These are phyloP conservation scores for Geotrichum candidum DNA, from an alignment of 1,139 yeast species.

Conservation along the genomic window DNA sequence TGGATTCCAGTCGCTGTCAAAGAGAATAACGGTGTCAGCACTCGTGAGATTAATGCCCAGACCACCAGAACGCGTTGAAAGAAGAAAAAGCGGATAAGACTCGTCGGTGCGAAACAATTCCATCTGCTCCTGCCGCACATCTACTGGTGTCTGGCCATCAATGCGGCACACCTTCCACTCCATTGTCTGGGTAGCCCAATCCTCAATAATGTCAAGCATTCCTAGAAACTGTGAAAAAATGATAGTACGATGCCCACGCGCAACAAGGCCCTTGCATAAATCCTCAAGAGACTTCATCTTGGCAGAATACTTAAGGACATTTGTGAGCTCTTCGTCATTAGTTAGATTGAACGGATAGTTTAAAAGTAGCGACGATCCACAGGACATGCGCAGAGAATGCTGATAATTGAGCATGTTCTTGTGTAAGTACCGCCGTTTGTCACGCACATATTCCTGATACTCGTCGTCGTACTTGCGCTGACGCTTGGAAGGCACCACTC, in stretches of 20 bases:
- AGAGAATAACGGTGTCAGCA: constrained; percentile 84
- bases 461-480: neutral
- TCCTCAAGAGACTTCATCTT: constrained; percentile 79
- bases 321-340: constrained; percentile 37
- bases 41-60: constrained; percentile 79
- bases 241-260: constrained; percentile 86
- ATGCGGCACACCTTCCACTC: constrained; percentile 52
- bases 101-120: constrained; percentile 42
- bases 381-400: constrained; percentile 57
- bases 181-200: constrained; percentile 52
- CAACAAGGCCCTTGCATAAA: constrained; percentile 66
- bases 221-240: constrained; percentile 98
- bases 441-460: constrained; percentile 35
- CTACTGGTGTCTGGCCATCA: constrained; percentile 69
- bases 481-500: neutral
- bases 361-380: constrained; percentile 93
- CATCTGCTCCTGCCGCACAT: constrained; percentile 60
- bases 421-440: neutral
- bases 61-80: constrained; percentile 93
- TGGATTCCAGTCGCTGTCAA: constrained; percentile 97
- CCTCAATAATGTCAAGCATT: constrained; percentile 83
- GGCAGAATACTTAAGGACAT: constrained; percentile 42
- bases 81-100: constrained; percentile 49
- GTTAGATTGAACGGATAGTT: constrained; percentile 84
- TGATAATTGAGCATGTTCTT: constrained; percentile 66